Percentiles rank a stretch among this genome's conserved stretches.
Evolutionary conservation across 164 flowering plant species (phyloP).

Genomic region (Aristolochia contorta): DNA sequence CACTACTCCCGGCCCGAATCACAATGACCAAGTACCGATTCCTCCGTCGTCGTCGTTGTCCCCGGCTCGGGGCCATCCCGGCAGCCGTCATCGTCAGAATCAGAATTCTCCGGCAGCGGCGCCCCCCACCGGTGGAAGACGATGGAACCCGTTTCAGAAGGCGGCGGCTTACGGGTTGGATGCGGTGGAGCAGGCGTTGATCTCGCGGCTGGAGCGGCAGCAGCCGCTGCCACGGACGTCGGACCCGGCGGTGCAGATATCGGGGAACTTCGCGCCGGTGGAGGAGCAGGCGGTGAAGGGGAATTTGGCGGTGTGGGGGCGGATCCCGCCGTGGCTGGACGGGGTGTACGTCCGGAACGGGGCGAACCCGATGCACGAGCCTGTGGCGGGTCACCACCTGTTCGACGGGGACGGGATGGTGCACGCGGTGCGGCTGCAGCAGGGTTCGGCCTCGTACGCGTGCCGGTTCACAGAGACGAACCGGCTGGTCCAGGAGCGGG

Average conservation of each 20-base stretch:
- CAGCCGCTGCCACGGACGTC: slow-evolving; percentile 70
- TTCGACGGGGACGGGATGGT: slow-evolving; percentile 97
- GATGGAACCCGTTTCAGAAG: slow-evolving; percentile 53
- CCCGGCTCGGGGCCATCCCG: no score
- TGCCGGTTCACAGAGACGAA: slow-evolving; percentile 74
- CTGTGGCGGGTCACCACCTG: slow-evolving; percentile 75
- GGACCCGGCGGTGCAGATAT: slow-evolving; percentile 65
- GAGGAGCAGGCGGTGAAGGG: slow-evolving; percentile 50
- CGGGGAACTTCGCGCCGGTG: slow-evolving; percentile 84
- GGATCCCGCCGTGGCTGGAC: slow-evolving; percentile 49
- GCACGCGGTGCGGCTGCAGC: slow-evolving; percentile 46
- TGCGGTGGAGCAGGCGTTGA: slow-evolving; percentile 34
- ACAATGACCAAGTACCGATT: no score
- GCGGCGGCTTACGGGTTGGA: slow-evolving; percentile 55
- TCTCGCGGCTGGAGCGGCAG: slow-evolving; percentile 23
- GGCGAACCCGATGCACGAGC: slow-evolving; percentile 74
- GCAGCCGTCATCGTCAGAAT: no score
- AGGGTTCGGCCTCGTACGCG: slow-evolving; percentile 55
- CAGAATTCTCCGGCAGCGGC: no score
- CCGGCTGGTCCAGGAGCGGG: slow-evolving; percentile 54
- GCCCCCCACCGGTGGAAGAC: no score
- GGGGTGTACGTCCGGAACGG: slow-evolving; percentile 88
- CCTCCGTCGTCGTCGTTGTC: no score
- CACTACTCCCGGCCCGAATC: no score
- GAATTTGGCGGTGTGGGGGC: slow-evolving; percentile 39